Percentiles rank a stretch among this genome's conserved stretches.
These are phyloP conservation scores for Fusarium chlamydosporum DNA, from an alignment of 2,329 filamentous ascomycete genomes.

Conservation along the genomic window DNA sequence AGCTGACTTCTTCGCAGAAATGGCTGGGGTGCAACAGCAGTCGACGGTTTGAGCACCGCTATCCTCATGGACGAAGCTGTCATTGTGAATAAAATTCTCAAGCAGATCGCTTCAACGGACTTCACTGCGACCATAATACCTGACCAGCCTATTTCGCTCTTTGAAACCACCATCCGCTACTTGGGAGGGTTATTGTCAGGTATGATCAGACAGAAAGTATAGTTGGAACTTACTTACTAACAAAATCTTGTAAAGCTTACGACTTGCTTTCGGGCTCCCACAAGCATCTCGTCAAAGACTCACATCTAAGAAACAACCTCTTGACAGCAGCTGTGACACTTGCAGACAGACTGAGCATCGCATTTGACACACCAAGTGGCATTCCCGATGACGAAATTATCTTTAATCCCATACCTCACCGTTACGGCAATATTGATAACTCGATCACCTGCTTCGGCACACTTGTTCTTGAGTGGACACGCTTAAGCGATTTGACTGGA, in stretches of 20 bases:
- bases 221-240: background rate
- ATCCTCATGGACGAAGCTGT: constrained; percentile 39
- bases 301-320: background rate
- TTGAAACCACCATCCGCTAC: constrained; percentile 43
- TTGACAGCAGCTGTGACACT: constrained; percentile 15
- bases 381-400: constrained; percentile 43
- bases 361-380: constrained; percentile 42
- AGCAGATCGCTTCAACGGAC: constrained; percentile 34
- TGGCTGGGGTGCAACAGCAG: constrained; percentile 44
- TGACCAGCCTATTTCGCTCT: constrained; percentile 29
- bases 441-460: constrained; percentile 42
- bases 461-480: constrained; percentile 42
- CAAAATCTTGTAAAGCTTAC: constrained; percentile 13
- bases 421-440: constrained; percentile 35
- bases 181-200: constrained; percentile 40
- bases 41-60: constrained; percentile 41
- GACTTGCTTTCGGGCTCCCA: constrained; percentile 35
- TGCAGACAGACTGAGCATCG: constrained; percentile 37
- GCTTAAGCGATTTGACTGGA: constrained; percentile 32
- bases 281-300: constrained; percentile 19
- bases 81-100: constrained; percentile 37
- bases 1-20: constrained; percentile 16
- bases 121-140: constrained; percentile 26
- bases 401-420: constrained; percentile 23
- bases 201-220: background rate